phyloP scores from a whole-genome alignment of 108 stramenopile species.

The Cyclostephanos invisitatus region DNA sequence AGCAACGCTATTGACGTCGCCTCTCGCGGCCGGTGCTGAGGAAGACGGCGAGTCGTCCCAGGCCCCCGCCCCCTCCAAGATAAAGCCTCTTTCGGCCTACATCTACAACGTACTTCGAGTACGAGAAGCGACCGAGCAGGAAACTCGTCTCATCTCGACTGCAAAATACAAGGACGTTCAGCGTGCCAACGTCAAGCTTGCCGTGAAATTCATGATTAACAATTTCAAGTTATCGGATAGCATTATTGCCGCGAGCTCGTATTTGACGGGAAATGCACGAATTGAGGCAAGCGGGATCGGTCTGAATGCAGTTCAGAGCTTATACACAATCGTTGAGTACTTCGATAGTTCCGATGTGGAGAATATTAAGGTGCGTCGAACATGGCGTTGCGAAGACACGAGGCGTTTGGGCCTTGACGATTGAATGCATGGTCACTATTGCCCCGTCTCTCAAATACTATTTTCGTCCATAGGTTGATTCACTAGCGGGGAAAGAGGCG shows the following conservation, averaged over 20 bases:
- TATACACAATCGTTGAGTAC: conserved; percentile 86
- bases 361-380: conserved; percentile 72
- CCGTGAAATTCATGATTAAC: conserved; percentile 83
- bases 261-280: conserved; percentile 53
- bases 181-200: conserved; percentile 88
- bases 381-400: not conserved
- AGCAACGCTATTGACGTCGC: conserved; percentile 3
- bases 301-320: conserved; percentile 69
- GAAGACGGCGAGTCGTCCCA: conserved; percentile 9
- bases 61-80: conserved; percentile 24
- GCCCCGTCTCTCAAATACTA: conserved; percentile 1
- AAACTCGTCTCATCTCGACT: conserved; percentile 74
- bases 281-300: conserved; percentile 64
- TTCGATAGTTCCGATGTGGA: conserved; percentile 84
- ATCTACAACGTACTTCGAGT: conserved; percentile 78
- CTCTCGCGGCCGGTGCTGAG: conserved; percentile 17
- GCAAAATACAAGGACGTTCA: conserved; percentile 91
- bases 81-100: conserved; percentile 28
- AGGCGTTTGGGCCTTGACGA: not conserved
- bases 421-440: not conserved
- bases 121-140: conserved; percentile 83
- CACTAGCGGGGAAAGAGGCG: conserved; percentile 69
- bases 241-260: conserved; percentile 69
- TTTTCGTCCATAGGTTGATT: conserved; percentile 35
- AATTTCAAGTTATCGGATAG: conserved; percentile 80